phyloP scores from a whole-genome alignment of 2,329 filamentous ascomycete species.

The Laburnicola sp. region DNA sequence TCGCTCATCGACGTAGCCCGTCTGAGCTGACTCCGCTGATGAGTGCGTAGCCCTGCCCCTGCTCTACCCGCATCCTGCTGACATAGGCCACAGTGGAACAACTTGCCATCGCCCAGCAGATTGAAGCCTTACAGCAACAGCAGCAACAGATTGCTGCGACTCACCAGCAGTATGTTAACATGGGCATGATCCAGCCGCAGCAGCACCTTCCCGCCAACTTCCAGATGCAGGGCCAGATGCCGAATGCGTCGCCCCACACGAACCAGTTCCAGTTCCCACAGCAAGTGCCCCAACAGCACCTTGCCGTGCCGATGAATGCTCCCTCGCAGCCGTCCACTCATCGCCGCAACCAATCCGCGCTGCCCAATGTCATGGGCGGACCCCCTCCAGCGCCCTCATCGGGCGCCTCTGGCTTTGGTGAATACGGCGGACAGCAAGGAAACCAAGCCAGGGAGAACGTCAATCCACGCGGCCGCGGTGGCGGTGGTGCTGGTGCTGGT shows the following conservation, averaged over 20 bases:
- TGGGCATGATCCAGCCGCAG: constrained; percentile 88
- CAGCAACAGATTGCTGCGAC: constrained; percentile 97
- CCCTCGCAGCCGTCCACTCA: constrained; percentile 81
- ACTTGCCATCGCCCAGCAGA: constrained; percentile 96
- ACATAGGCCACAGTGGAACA: constrained; percentile 74
- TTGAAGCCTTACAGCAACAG: constrained; percentile 94
- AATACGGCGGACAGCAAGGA: constrained; percentile 67
- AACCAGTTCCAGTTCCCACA: constrained; percentile 87
- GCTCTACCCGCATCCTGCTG: constrained; percentile 22
- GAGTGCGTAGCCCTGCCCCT: constrained; percentile 69
- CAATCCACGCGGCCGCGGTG: constrained; percentile 72
- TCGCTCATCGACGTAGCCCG: constrained; percentile 93
- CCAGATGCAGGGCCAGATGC: constrained; percentile 70
- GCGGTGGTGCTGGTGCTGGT: constrained; percentile 65
- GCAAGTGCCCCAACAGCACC: constrained; percentile 57
- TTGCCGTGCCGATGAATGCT: constrained; percentile 72
- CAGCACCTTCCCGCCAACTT: constrained; percentile 70
- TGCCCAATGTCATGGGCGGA: constrained; percentile 83
- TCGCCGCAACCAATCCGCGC: constrained; percentile 95
- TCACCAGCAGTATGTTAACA: constrained; percentile 96
- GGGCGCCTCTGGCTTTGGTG: constrained; percentile 81
- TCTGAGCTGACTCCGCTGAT: constrained; percentile 96
- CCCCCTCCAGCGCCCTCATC: constrained; percentile 92
- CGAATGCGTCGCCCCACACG: constrained; percentile 72
- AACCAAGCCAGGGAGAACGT: constrained; percentile 67